A percentile compares a stretch with the other conserved stretches of the same genome.
phyloP scores from a whole-genome alignment of 139 green algal genomes.

The Micractinium conductrix region DNA sequence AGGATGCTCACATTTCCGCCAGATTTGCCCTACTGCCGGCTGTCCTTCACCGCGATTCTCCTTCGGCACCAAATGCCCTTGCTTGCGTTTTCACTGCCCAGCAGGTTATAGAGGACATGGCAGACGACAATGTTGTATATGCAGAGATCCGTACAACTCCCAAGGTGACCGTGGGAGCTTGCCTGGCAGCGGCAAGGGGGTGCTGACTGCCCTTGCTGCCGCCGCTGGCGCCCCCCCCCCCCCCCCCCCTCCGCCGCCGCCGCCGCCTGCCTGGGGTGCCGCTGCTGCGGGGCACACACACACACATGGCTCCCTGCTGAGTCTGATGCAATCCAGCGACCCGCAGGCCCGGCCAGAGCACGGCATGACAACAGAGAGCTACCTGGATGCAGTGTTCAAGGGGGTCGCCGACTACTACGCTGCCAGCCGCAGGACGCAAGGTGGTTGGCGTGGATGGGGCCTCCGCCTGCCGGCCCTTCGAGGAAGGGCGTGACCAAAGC shows the following conservation, averaged over 20 bases:
- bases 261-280: too few species aligned
- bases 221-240: not conserved
- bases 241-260: not conserved
- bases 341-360: conserved; percentile 62
- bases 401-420: conserved; percentile 50
- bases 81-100: not conserved
- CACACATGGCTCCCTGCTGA: not conserved
- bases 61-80: too few species aligned
- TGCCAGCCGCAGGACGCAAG: not conserved
- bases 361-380: conserved; percentile 82
- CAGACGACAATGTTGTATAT: conserved; percentile 74
- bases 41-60: too few species aligned
- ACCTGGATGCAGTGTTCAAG: conserved; percentile 74
- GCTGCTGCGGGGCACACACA: too few species aligned
- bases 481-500: too few species aligned
- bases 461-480: too few species aligned
- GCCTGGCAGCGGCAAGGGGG: not conserved
- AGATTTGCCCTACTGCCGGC: not conserved
- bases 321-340: not conserved
- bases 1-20: too few species aligned
- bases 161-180: too few species aligned
- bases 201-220: not conserved
- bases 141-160: conserved; percentile 87
- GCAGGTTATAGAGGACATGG: conserved; percentile 64
- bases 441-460: too few species aligned